Evolutionary conservation across 2,329 filamentous ascomycete genomes (phyloP).

Genomic region (Stagonosporopsis tanaceti): DNA sequence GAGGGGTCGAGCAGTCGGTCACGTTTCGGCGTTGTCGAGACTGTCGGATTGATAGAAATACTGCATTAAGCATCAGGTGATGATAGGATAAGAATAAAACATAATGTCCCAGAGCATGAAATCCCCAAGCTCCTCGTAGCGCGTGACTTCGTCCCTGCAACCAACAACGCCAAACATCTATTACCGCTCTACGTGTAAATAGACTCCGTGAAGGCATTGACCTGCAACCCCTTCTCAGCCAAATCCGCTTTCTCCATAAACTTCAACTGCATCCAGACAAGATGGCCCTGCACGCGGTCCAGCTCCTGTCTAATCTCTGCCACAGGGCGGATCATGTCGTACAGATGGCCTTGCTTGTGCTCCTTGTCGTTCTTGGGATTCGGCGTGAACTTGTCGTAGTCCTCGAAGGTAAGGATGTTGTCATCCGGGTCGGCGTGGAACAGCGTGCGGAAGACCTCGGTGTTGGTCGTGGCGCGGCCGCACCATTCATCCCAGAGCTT

Average conservation of each 20-base stretch:
- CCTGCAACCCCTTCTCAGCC: conserved; percentile 86
- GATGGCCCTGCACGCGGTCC: conserved; percentile 81
- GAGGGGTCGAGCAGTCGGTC: conserved; percentile 1
- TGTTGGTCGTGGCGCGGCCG: conserved; percentile 72
- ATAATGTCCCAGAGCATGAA: not conserved
- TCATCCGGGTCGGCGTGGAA: conserved; percentile 93
- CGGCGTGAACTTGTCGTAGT: conserved; percentile 80
- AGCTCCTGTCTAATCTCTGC: conserved; percentile 78
- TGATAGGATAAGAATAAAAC: not conserved
- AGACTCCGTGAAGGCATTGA: conserved; percentile 88
- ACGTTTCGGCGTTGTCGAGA: not conserved
- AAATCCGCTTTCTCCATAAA: conserved; percentile 86
- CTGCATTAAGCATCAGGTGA: not conserved
- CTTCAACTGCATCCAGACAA: conserved; percentile 94
- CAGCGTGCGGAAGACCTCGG: conserved; percentile 76
- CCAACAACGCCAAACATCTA: not conserved
- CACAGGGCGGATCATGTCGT: conserved; percentile 70
- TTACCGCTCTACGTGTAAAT: conserved; percentile 68
- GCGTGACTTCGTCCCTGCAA: not conserved
- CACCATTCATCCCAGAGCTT: conserved; percentile 73
- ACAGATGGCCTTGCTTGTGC: conserved; percentile 82
- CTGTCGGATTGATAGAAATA: not conserved
- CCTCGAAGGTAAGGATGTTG: conserved; percentile 85
- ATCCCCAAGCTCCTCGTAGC: not conserved
- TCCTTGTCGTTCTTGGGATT: conserved; percentile 64